These are phyloP conservation scores for Neurospora sp. DNA, from an alignment of 495 filamentous ascomycete genomes.

Conservation along the genomic window DNA sequence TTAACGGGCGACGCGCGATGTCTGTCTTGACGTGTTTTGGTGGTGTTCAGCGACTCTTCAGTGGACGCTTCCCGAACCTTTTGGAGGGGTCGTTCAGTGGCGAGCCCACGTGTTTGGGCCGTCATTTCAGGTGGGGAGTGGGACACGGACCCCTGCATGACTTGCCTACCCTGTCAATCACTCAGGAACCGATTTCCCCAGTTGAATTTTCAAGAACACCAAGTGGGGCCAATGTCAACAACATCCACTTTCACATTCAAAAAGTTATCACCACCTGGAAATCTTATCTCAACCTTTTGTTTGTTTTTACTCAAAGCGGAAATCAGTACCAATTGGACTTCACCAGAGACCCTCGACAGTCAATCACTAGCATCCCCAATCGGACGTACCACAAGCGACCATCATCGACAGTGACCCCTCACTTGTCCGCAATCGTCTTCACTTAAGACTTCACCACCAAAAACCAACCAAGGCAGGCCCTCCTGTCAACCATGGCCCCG, in stretches of 20 bases:
- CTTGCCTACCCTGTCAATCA: neutral
- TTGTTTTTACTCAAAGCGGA: neutral
- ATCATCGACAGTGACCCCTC: neutral
- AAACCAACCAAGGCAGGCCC: neutral
- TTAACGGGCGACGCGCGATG: neutral
- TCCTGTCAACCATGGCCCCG: slow-evolving; percentile 21
- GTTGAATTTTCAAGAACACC: neutral
- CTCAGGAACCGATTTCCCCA: neutral
- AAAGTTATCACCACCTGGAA: neutral
- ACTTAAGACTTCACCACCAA: neutral
- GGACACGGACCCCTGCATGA: neutral
- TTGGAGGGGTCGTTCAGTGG: neutral
- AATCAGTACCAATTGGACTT: neutral
- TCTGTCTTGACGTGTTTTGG: neutral
- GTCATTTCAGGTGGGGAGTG: neutral
- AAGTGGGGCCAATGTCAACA: neutral
- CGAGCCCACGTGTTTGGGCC: neutral
- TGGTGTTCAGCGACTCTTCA: neutral
- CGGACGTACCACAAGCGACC: neutral
- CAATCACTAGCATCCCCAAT: neutral
- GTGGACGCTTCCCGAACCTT: neutral
- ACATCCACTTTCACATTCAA: neutral
- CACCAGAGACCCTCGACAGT: neutral
- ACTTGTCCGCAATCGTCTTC: neutral
- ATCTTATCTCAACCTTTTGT: neutral